Conservation (phyloP, 805 yeast genomes). For the Suhomyces xylopsoci region DNA sequence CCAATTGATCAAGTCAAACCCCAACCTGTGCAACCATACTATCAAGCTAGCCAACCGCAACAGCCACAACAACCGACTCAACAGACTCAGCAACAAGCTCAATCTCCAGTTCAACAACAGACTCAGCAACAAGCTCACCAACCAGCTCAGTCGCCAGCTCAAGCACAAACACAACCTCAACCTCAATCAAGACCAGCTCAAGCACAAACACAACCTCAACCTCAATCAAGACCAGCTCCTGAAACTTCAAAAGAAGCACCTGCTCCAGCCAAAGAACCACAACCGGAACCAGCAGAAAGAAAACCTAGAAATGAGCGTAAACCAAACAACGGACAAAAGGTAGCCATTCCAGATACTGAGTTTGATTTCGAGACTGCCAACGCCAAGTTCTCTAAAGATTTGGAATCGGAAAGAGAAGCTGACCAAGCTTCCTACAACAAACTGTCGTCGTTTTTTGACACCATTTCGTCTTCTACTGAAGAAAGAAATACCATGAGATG, state of each 20-base stretch:
- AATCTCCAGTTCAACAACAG: slow-evolving; percentile 5
- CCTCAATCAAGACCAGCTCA: slow-evolving; percentile 4
- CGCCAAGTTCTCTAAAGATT: slow-evolving; percentile 63
- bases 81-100: slow-evolving; percentile 3
- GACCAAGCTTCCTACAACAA: slow-evolving; percentile 56
- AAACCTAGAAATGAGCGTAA: slow-evolving; percentile 10
- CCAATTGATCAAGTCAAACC: slow-evolving; percentile 65
- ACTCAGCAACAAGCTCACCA: slow-evolving; percentile 4
- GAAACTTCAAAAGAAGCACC: slow-evolving; percentile 28
- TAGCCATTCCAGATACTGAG: slow-evolving; percentile 50
- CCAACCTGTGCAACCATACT: slow-evolving; percentile 28
- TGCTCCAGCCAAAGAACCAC: slow-evolving; percentile 16
- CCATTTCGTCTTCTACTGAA: slow-evolving; percentile 65
- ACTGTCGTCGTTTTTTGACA: slow-evolving; percentile 84
- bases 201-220: slow-evolving; percentile 3
- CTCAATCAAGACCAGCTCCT: slow-evolving; percentile 9
- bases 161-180: slow-evolving; percentile 2
- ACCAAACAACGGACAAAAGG: slow-evolving; percentile 12
- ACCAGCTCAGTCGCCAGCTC: too few relatives aligned
- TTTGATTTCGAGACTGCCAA: slow-evolving; percentile 76
- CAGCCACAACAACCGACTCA: slow-evolving; percentile 5
- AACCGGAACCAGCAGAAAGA: slow-evolving; percentile 12
- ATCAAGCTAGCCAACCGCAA: slow-evolving; percentile 8
- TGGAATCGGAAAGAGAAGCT: slow-evolving; percentile 31
- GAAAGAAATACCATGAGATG: slow-evolving; percentile 55